Evolutionary conservation across 352 stramenopile species (phyloP), one percentile per base, ranked within the genome.

Genomic region (Phytophthora multivora): DNA sequence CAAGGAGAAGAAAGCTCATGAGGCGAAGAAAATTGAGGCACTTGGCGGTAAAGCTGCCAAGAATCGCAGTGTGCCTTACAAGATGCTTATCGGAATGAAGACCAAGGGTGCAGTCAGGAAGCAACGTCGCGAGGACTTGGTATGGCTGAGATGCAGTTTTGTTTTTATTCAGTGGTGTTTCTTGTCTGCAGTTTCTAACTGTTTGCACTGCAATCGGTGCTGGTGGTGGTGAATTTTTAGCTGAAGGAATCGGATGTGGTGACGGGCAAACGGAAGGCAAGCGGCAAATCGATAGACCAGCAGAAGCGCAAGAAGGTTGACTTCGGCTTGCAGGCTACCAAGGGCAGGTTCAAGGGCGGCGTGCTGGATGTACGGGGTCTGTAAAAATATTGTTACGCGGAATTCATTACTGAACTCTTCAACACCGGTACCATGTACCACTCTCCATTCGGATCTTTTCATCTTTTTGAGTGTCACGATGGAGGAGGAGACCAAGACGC

Each of bases 1-100:
- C 10, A 94, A 91, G 46, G 86, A 94, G 51, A 92, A 91, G 72
- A 91, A 90, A 49, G 63, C 74, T 46, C 61, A 83, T 41, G 83
- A 94, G 8, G 67, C 75, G n/a, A 88, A 89, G 66, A 82, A 83
- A 46, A 80, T 94, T 66, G 81, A 90, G 45, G 66, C 73, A 26
- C 63, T 94, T 4, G 83, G 85, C 8, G 85, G 85, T 4, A 89
- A 87, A 59, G 77, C 55, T 10, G 62, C 74, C 9, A 88, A 80
- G 54, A 77, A 78, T 21, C 76, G 75, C 57, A 84, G 64, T 59
- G 73, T 73, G 60, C 86, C 86, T 45, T 93, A 91, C 72, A 77
- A 93, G 50, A 77, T 91, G 43, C 59, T 94, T 5, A 88, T 86
- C 28, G 86, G 74, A 0, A 71, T 94, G 56, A 89, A 81, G 68